These are phyloP conservation scores for Nicotiana paniculata DNA, from an alignment of 257 asterid species.

Conservation along the genomic window DNA sequence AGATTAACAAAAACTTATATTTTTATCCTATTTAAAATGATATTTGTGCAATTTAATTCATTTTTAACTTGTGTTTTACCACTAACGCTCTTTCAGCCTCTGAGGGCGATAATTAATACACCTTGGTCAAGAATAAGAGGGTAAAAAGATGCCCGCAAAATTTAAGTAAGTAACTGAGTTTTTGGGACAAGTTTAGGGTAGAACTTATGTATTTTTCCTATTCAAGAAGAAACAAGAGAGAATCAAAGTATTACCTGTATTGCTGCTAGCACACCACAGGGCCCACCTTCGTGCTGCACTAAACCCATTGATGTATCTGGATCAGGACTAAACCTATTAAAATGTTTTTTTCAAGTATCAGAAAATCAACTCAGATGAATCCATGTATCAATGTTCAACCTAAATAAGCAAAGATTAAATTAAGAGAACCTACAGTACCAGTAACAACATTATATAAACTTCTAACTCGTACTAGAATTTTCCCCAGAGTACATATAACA, in stretches of 20 bases:
- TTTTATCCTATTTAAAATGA: no score
- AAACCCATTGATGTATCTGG: slow-evolving; percentile 94
- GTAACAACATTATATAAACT: not conserved
- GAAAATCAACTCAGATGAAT: slow-evolving; percentile 9
- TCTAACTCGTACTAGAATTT: not conserved
- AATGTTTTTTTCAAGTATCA: slow-evolving; percentile 10
- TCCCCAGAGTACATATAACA: not conserved
- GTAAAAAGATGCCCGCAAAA: no score
- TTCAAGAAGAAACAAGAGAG: slow-evolving; percentile 4
- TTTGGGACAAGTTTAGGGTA: no score
- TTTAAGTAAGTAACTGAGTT: no score
- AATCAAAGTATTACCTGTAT: slow-evolving; percentile 63
- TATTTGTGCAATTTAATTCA: no score
- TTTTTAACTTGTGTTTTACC: no score
- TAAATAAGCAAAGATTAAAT: not conserved
- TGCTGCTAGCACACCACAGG: slow-evolving; percentile 97
- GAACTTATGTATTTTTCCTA: no score
- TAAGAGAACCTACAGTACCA: not conserved
- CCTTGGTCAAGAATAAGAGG: no score
- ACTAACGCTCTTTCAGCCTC: no score
- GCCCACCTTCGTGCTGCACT: slow-evolving; percentile 99
- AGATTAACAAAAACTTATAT: no score
- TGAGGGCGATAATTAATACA: no score
- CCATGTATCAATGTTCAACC: not conserved
- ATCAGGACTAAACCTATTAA: slow-evolving; percentile 81